Base-by-base conservation (phyloP, 176 grass and related monocot genomes). In the barley (Hordeum vulgare) region DNA sequence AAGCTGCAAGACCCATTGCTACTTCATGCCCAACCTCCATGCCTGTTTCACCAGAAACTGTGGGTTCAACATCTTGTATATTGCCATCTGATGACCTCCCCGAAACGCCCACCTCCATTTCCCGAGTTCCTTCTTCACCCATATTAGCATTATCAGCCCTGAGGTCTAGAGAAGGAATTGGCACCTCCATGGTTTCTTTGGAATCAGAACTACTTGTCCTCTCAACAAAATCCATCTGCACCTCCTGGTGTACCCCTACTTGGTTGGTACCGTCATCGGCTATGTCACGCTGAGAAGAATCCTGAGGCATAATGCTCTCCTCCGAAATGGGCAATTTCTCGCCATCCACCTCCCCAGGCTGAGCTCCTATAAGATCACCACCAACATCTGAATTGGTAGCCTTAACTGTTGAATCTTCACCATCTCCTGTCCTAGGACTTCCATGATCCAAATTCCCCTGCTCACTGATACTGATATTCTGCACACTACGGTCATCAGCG, bases 141-240 rank as follows among this genome's bases (percentile, higher is more conserved):
- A n/a, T n/a, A n/a, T n/a, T n/a, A n/a, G n/a, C n/a, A n/a, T n/a
- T n/a, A n/a, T n/a, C n/a, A n/a, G n/a, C n/a, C n/a, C n/a, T n/a
- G n/a, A n/a, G n/a, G n/a, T n/a, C n/a, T n/a, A n/a, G n/a, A n/a
- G n/a, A n/a, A n/a, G n/a, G n/a, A n/a, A n/a, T n/a, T n/a, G n/a
- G n/a, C n/a, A n/a, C n/a, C 42, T 86, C 78, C 0, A 25, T 5
- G 21, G 63, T 68, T 86, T 89, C 86, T 79, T 73, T 15, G 9
- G 35, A 74, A 62, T 20, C 23, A 31, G 40, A 82, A 21, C 21
- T 62, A 17, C 29, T 37, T 27, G 65, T 6, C 66, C 47, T 74
- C 66, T 82, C 86, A 69, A 77, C 78, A 88, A 59, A 12, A 78
- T 79, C 66, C 45, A 78, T 61, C 60, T 74, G 78, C 78, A 79